A percentile compares a stretch with the other conserved stretches of the same genome.
These are phyloP conservation scores for Aristolochia californica DNA, from an alignment of 164 flowering plant genomes.

Conservation along the genomic window DNA sequence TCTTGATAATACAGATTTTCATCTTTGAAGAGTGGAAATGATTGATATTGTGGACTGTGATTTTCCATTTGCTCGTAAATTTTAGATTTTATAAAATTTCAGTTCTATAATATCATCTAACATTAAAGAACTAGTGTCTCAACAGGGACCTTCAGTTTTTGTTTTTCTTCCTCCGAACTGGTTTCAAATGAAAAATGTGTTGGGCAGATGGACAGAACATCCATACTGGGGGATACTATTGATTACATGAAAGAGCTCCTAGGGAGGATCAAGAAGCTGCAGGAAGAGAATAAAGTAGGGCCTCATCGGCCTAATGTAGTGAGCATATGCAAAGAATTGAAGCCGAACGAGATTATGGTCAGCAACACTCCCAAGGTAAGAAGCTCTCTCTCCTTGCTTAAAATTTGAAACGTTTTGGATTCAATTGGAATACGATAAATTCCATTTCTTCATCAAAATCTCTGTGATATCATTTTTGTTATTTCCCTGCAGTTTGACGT, in stretches of 20 bases:
- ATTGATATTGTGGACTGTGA: too few relatives aligned
- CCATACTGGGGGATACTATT: constrained; percentile 88
- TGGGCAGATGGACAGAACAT: constrained; percentile 85
- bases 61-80: too few relatives aligned
- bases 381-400: too few relatives aligned
- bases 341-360: constrained; percentile 43
- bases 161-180: too few relatives aligned
- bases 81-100: too few relatives aligned
- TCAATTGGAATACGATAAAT: neutral
- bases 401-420: neutral
- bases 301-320: constrained; percentile 26
- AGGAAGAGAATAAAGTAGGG: constrained; percentile 36
- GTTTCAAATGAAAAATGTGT: neutral
- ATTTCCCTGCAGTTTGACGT: constrained; percentile 58
- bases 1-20: neutral
- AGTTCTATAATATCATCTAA: too few relatives aligned
- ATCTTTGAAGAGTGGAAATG: neutral
- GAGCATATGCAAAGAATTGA: constrained; percentile 42
- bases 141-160: too few relatives aligned
- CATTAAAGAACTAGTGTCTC: too few relatives aligned
- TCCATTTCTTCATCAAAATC: neutral
- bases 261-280: constrained; percentile 54
- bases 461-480: neutral
- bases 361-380: constrained; percentile 85
- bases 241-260: constrained; percentile 85